Evolutionary conservation across 2,329 filamentous ascomycete genomes (phyloP).

Genomic region (Aureobasidium sp.): DNA sequence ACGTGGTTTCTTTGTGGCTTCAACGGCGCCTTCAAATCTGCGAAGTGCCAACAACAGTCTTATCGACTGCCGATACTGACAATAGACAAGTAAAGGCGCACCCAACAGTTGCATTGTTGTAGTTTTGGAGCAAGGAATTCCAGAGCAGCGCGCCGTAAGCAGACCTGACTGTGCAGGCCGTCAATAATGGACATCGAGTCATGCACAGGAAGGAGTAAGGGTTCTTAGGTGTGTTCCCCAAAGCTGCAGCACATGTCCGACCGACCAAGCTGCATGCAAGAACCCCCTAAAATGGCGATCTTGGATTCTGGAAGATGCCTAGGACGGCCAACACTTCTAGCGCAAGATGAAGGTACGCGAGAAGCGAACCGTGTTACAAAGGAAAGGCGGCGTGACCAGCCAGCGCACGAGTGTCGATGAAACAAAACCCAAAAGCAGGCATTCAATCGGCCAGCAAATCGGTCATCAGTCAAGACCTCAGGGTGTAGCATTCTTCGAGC

Average conservation of each 20-base stretch:
- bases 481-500: not conserved
- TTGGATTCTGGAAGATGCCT: constrained; percentile 8
- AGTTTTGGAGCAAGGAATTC: not conserved
- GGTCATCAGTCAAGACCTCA: constrained; percentile 9
- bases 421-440: constrained; percentile 2
- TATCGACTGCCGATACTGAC: constrained; percentile 10
- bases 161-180: constrained; percentile 2
- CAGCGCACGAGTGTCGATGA: constrained; percentile 2
- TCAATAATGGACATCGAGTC: constrained; percentile 1
- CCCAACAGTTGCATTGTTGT: not conserved
- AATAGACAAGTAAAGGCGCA: not conserved
- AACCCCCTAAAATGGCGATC: constrained; percentile 8
- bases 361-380: constrained; percentile 6
- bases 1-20: not conserved
- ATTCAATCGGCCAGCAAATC: not conserved
- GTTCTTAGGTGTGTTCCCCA: not conserved
- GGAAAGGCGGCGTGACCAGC: constrained; percentile 2
- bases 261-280: constrained; percentile 7
- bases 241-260: not conserved
- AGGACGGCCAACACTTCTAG: not conserved
- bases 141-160: not conserved
- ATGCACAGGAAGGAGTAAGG: not conserved
- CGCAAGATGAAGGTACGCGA: not conserved
- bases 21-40: not conserved
- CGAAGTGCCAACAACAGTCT: constrained; percentile 8